Evolutionary conservation across 805 yeast genomes (phyloP).

Genomic region (Maudiozyma saulgeensis): DNA sequence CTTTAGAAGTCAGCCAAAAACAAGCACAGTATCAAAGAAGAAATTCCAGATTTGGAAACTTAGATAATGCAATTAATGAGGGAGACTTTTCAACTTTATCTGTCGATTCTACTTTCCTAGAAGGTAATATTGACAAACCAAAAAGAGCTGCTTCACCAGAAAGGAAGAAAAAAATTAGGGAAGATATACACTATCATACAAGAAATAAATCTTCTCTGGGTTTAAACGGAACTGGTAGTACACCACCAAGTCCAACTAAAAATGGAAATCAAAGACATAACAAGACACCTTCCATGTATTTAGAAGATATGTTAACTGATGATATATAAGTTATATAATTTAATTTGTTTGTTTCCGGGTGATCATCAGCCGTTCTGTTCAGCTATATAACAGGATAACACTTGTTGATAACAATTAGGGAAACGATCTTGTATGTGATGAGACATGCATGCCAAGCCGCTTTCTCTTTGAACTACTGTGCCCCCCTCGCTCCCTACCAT

Average conservation of each 20-base stretch:
- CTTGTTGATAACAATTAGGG: too few relatives aligned
- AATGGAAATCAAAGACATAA: conserved; percentile 3
- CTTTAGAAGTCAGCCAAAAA: conserved; percentile 58
- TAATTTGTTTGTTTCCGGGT: not conserved
- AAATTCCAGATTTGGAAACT: conserved; percentile 21
- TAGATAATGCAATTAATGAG: not conserved
- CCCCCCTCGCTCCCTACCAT: too few relatives aligned
- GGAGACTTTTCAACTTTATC: not conserved
- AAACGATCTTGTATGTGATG: too few relatives aligned
- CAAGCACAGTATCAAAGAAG: conserved; percentile 23
- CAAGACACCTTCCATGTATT: conserved; percentile 21
- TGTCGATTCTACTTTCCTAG: not conserved
- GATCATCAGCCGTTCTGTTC: too few relatives aligned
- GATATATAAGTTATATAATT: not conserved
- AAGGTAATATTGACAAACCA: conserved; percentile 14
- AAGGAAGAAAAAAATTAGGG: conserved; percentile 14
- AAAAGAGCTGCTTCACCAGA: conserved; percentile 26
- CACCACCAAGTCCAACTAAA: conserved; percentile 2
- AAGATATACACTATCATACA: conserved; percentile 31
- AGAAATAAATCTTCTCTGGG: conserved; percentile 32
- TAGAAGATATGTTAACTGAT: conserved; percentile 20
- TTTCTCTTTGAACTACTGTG: too few relatives aligned
- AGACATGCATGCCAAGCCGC: too few relatives aligned
- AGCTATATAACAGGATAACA: too few relatives aligned
- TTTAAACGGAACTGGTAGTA: conserved; percentile 6